Evolutionary conservation across 768 basidiomycete genomes (phyloP).

Genomic region (Serendipita sp.): DNA sequence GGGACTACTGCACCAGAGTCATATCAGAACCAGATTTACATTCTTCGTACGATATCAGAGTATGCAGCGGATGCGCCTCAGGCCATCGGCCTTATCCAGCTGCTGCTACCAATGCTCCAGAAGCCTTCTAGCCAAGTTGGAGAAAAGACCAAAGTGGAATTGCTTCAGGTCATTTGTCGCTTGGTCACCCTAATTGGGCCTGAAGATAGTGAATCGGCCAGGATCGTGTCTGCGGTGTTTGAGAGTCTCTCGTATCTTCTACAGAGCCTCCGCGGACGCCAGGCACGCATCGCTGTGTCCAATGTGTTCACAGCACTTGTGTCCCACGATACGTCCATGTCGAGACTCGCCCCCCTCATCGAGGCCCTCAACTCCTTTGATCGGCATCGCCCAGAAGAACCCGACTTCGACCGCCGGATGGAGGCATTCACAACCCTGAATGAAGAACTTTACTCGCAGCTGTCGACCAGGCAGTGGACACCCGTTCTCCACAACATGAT

Average conservation of each 20-base stretch:
- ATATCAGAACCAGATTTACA: slow-evolving; percentile 62
- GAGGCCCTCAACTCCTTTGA: slow-evolving; percentile 76
- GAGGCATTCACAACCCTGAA: slow-evolving; percentile 59
- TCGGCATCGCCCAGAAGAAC: slow-evolving; percentile 64
- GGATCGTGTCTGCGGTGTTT: slow-evolving; percentile 36
- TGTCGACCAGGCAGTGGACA: slow-evolving; percentile 47
- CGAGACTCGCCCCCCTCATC: slow-evolving; percentile 35
- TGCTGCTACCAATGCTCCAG: slow-evolving; percentile 68
- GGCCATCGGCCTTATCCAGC: slow-evolving; percentile 48
- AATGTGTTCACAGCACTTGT: slow-evolving; percentile 8
- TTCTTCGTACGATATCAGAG: slow-evolving; percentile 65
- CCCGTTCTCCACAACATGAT: slow-evolving; percentile 72
- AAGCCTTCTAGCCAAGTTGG: slow-evolving; percentile 58
- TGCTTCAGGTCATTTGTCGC: slow-evolving; percentile 53
- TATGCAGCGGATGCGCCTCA: slow-evolving; percentile 54
- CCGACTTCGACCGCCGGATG: slow-evolving; percentile 79
- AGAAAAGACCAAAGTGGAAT: slow-evolving; percentile 72
- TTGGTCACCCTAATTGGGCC: slow-evolving; percentile 52
- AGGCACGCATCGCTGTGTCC: slow-evolving; percentile 42
- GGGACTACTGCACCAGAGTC: slow-evolving; percentile 30
- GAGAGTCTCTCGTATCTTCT: slow-evolving; percentile 61
- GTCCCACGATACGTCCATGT: slow-evolving; percentile 29
- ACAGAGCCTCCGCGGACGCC: slow-evolving; percentile 53
- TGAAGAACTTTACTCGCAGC: slow-evolving; percentile 41
- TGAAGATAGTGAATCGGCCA: slow-evolving; percentile 29